Evolutionary conservation across 345 rosid species (phyloP).

Genomic region (Corymbia maculata): DNA sequence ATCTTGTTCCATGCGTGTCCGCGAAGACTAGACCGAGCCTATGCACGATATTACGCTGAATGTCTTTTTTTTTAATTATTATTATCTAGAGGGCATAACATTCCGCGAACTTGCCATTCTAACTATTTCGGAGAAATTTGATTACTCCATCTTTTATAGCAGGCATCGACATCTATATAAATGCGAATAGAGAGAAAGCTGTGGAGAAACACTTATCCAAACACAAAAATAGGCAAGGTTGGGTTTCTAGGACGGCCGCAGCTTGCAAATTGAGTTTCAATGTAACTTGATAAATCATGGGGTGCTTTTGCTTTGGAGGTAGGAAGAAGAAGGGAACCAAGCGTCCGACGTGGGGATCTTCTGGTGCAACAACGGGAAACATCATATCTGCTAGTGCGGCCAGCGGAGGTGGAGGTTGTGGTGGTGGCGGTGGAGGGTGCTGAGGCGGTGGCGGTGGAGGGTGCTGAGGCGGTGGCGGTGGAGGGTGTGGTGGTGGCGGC

Average conservation of each 20-base stretch:
- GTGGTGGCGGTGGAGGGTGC: not conserved
- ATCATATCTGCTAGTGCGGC: not conserved
- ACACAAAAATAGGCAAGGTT: not conserved
- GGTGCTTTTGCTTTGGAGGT: not conserved
- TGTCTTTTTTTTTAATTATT: not conserved
- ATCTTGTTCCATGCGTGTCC: not conserved
- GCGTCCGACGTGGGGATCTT: not conserved
- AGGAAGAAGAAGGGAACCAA: not conserved
- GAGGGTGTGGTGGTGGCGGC: not conserved
- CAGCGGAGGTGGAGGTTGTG: not conserved
- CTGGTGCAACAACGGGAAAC: not conserved
- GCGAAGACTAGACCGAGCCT: not conserved
- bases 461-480: not conserved
- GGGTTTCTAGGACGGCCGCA: not conserved
- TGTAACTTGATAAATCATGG: not conserved
- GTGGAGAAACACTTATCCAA: not conserved
- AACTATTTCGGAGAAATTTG: not conserved
- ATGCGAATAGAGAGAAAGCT: not conserved
- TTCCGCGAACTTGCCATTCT: not conserved
- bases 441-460: accelerated
- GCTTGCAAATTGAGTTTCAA: not conserved
- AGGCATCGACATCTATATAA: not conserved
- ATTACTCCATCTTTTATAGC: not conserved
- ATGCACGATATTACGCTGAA: not conserved
- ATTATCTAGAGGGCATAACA: no score